phyloP scores from a whole-genome alignment of 495 filamentous ascomycete genomes.

The Symbiotaphrina buchneri region DNA sequence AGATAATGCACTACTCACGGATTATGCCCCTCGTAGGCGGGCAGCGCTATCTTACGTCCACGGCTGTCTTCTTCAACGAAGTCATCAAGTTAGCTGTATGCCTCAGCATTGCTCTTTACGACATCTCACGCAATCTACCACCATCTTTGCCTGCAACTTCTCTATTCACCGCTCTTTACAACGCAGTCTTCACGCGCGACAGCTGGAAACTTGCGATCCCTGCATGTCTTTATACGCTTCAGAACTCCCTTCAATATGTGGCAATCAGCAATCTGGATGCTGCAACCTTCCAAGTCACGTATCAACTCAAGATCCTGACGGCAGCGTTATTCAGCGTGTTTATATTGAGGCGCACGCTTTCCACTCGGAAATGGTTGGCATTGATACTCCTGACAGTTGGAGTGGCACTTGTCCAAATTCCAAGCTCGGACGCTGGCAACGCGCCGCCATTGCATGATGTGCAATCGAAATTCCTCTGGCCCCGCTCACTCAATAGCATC shows the following conservation, averaged over 20 bases:
- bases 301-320: constrained; percentile 81
- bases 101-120: constrained; percentile 68
- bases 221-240: constrained; percentile 67
- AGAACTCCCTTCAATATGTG: constrained; percentile 82
- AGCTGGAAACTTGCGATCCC: constrained; percentile 93
- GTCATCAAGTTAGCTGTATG: constrained; percentile 75
- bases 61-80: constrained; percentile 86
- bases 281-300: constrained; percentile 78
- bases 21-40: constrained; percentile 67
- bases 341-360: constrained; percentile 46
- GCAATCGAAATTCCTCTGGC: constrained; percentile 36
- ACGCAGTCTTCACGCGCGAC: constrained; percentile 70
- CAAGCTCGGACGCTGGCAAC: constrained; percentile 12
- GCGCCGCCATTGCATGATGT: constrained; percentile 12
- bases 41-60: constrained; percentile 79
- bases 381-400: constrained; percentile 63
- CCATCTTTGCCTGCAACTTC: constrained; percentile 57
- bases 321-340: constrained; percentile 74
- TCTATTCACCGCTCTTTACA: constrained; percentile 57
- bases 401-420: constrained; percentile 73
- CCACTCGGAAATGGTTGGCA: constrained; percentile 50
- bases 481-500: constrained; percentile 44
- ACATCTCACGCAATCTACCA: constrained; percentile 52
- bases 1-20: constrained; percentile 39
- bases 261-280: constrained; percentile 80